Evolutionary conservation across 306 rosid genomes (phyloP).

Genomic region (Fragaria vesca): DNA sequence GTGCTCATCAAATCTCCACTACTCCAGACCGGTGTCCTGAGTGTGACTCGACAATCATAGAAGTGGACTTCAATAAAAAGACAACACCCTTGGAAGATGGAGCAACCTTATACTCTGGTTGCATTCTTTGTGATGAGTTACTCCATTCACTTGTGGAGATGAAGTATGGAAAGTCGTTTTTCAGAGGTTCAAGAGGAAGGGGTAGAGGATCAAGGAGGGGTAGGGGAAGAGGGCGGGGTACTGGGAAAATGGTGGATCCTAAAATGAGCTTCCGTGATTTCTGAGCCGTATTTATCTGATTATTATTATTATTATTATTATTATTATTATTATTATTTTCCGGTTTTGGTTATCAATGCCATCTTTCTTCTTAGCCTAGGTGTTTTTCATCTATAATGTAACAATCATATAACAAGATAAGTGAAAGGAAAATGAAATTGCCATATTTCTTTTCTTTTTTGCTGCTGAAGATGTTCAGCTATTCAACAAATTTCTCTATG

Average conservation of each 20-base stretch:
- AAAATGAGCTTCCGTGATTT: constrained; percentile 97
- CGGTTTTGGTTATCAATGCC: too few species aligned
- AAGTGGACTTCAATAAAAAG: constrained; percentile 95
- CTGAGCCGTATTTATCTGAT: constrained; percentile 13
- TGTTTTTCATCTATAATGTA: too few species aligned
- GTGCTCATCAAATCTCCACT: constrained; percentile 88
- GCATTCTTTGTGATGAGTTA: constrained; percentile 90
- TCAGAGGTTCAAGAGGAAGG: constrained; percentile 63
- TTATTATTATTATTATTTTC: not conserved
- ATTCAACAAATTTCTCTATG: too few species aligned
- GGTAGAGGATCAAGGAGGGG: constrained; percentile 60
- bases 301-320: not conserved
- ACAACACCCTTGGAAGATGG: constrained; percentile 88
- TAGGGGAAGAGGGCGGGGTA: constrained; percentile 60
- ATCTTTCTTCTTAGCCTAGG: too few species aligned
- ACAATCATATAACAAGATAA: too few species aligned
- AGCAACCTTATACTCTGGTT: constrained; percentile 70
- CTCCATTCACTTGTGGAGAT: constrained; percentile 90
- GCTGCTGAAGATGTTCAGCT: too few species aligned
- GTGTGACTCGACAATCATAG: constrained; percentile 74
- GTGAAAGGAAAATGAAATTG: too few species aligned
- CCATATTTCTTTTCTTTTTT: too few species aligned
- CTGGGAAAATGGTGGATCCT: constrained; percentile 62
- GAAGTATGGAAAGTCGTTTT: constrained; percentile 75
- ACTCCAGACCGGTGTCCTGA: constrained; percentile 68